Percentiles rank a stretch among this genome's conserved stretches.
Evolutionary conservation across 2,329 filamentous ascomycete species (phyloP).

Genomic region (Leptographium flavum): DNA sequence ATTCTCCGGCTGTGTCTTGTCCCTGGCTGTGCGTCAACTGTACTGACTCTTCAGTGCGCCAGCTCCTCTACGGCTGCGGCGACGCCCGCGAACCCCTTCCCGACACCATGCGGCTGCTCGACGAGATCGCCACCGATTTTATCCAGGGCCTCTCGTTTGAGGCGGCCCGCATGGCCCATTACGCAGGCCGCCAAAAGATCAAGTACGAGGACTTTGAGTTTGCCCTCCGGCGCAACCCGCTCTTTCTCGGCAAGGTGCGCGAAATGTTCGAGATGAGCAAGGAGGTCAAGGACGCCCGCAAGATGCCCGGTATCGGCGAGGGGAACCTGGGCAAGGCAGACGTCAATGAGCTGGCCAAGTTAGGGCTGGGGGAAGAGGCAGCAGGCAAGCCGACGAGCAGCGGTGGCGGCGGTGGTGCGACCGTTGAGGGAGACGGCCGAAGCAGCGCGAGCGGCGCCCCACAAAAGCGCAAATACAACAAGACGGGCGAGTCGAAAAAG

Average conservation of each 20-base stretch:
- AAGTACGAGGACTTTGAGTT: constrained; percentile 98
- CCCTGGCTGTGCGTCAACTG: neutral
- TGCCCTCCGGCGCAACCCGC: constrained; percentile 70
- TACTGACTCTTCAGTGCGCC: constrained; percentile 39
- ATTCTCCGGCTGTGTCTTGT: neutral
- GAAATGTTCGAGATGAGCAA: constrained; percentile 82
- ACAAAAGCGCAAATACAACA: constrained; percentile 4
- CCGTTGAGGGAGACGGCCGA: neutral
- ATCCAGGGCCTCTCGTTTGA: constrained; percentile 88
- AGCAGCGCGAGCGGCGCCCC: constrained; percentile 5
- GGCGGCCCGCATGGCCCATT: constrained; percentile 71
- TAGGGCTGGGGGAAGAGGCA: constrained; percentile 8
- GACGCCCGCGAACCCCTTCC: constrained; percentile 66
- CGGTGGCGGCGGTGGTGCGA: constrained; percentile 1
- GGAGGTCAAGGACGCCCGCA: constrained; percentile 70
- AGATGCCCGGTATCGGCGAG: constrained; percentile 57
- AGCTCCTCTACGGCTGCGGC: constrained; percentile 67
- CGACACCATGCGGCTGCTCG: constrained; percentile 72
- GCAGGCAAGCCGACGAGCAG: constrained; percentile 3
- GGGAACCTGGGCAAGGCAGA: constrained; percentile 19
- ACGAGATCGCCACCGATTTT: constrained; percentile 94
- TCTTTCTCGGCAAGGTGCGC: constrained; percentile 76
- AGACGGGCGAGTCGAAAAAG: constrained; percentile 8
- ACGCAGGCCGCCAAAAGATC: constrained; percentile 85
- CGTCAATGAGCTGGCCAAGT: constrained; percentile 13